These are phyloP conservation scores for Diaporthe humulicola DNA, from an alignment of 2,329 filamentous ascomycete genomes.

Conservation along the genomic window DNA sequence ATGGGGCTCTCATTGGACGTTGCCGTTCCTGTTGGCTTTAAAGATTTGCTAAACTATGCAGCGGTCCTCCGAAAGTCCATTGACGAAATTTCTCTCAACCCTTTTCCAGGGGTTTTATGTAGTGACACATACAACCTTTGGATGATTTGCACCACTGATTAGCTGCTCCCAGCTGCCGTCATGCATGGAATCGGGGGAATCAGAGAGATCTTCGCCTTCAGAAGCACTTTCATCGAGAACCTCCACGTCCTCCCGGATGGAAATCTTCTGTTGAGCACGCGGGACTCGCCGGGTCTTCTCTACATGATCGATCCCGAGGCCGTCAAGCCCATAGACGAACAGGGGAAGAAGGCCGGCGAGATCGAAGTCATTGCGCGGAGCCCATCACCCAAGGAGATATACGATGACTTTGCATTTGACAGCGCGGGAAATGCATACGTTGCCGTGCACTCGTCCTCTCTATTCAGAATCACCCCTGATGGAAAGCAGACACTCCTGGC, in stretches of 20 bases:
- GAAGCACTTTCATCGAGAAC: not conserved
- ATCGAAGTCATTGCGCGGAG: not conserved
- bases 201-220: not conserved
- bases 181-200: not conserved
- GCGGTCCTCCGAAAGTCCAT: not conserved
- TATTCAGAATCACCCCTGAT: slow-evolving; percentile 1
- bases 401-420: not conserved
- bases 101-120: not conserved
- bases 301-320: not conserved
- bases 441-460: not conserved
- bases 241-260: not conserved
- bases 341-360: not conserved
- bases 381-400: not conserved
- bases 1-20: not conserved
- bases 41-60: not conserved
- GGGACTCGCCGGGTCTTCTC: not conserved
- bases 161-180: not conserved
- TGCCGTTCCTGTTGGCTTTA: not conserved
- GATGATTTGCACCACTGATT: no score
- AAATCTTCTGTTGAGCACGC: not conserved
- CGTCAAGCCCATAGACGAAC: not conserved
- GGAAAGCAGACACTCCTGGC: not conserved
- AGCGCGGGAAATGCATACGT: not conserved
- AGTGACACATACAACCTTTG: not conserved
- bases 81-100: no score